phyloP scores from a whole-genome alignment of 2,329 filamentous ascomycete genomes.

The Pyrenochaeta sp. region DNA sequence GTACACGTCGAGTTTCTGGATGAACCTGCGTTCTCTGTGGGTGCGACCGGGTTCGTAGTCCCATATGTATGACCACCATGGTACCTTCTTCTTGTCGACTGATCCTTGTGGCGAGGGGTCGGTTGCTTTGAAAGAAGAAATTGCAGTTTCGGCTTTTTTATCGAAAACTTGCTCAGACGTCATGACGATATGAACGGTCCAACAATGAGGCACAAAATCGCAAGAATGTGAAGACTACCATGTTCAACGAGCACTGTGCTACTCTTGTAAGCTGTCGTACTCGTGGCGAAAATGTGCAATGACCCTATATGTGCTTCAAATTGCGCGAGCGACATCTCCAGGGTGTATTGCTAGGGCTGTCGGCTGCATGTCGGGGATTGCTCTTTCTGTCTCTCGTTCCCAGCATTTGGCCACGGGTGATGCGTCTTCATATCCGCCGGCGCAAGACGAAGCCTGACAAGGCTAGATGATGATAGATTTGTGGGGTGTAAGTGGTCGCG shows the following conservation, averaged over 20 bases:
- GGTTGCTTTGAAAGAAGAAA: neutral
- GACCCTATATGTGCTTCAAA: constrained; percentile 17
- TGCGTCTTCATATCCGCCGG: neutral
- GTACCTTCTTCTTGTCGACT: constrained; percentile 17
- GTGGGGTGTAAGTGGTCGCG: neutral
- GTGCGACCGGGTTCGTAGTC: constrained; percentile 37
- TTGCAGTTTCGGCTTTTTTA: constrained; percentile 6
- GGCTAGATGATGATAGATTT: neutral
- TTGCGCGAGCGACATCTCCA: constrained; percentile 16
- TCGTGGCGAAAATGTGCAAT: constrained; percentile 10
- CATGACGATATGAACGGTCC: neutral
- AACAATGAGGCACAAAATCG: neutral
- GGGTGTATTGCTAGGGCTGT: neutral
- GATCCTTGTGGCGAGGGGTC: neutral
- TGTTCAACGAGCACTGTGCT: neutral
- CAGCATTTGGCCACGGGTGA: neutral
- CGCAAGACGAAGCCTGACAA: neutral
- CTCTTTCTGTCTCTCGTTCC: neutral
- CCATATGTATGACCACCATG: constrained; percentile 39
- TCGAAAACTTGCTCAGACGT: neutral
- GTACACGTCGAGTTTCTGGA: constrained; percentile 31
- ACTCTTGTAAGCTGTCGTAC: neutral
- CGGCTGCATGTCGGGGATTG: neutral
- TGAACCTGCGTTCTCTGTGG: constrained; percentile 29
- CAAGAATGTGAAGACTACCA: neutral